Evolutionary conservation across 2,329 filamentous ascomycete genomes (phyloP), one percentile per base, ranked within the genome.

Genomic region (Cryphonectria radicalis): DNA sequence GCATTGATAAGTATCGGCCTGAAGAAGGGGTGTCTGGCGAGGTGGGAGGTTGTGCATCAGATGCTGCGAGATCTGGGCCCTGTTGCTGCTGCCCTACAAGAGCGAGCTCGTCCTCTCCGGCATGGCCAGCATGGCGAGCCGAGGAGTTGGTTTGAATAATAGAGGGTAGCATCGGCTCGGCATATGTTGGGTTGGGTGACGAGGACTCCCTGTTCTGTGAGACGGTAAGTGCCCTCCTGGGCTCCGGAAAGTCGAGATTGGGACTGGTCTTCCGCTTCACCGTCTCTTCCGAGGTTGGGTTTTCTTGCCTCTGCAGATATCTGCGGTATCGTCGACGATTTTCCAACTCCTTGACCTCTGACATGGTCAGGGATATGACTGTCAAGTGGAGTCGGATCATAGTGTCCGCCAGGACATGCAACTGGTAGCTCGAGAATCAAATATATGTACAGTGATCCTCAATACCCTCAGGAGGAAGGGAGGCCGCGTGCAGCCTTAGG

Each of bases 371-470:
- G 42, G 77, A 78, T 65, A 85, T 79, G 4, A 78, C 76, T 1
- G 83, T 84, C 25, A 81, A 80, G 37, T 74, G 73, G 68, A 83
- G 78, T 66, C 83, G 82, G 37, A 86, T 73, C 84, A 86, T 85
- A 13, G 67, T 77, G 72, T 11, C 22, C 13, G 35, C n/a, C 35
- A 63, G 40, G 22, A 57, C 40, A 37, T 53, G 55, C 22, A 50
- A n/a, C 25, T 43, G 55, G 25, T 50, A 17, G 25, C 22, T 37
- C 10, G 10, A 63, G 17, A 50, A 10, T 17, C 19, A 14, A 0
- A 43, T 22, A 32, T 32, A 22, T 10, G 8, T 28, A 35, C 25
- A 17, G 14, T 60, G 46, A 17, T 60, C 55, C 19, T 3, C 13
- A 53, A 14, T 28, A n/a, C 19, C 10, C 7, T 50, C 50, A 19